phyloP scores from a whole-genome alignment of 208 protist species.

The Trypanosoma cruzi region DNA sequence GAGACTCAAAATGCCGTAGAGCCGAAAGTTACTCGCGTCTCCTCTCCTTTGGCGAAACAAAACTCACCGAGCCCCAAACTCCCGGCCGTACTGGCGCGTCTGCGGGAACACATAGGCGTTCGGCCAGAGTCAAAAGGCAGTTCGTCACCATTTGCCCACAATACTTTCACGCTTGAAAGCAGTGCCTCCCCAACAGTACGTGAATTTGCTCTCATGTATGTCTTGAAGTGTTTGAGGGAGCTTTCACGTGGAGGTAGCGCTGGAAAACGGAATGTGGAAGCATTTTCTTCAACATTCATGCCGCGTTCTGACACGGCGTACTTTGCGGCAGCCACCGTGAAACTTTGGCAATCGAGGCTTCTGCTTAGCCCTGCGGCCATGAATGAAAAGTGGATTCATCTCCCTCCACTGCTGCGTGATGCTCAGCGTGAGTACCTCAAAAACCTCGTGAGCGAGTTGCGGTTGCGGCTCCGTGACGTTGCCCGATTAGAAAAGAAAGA shows the following conservation, averaged over 20 bases:
- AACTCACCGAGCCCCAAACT: not conserved
- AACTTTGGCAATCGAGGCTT: conserved; percentile 12
- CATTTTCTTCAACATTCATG: not conserved
- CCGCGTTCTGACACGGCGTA: conserved; percentile 8
- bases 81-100: not conserved
- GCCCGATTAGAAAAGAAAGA: not conserved
- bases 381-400: conserved; percentile 4
- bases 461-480: not conserved
- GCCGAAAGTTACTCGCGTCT: not conserved
- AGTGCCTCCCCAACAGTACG: not conserved
- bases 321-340: conserved; percentile 24
- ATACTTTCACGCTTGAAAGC: not conserved
- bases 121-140: not conserved
- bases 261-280: not conserved
- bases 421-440: conserved; percentile 17
- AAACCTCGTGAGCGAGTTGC: not conserved
- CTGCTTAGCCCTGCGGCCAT: conserved; percentile 5
- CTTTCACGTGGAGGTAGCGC: not conserved
- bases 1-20: too few species aligned
- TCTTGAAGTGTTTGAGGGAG: not conserved
- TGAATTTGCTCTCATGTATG: conserved; percentile 14
- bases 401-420: conserved; percentile 10
- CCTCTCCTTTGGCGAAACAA: not conserved
- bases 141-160: not conserved
- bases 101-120: not conserved